These are phyloP conservation scores for Penicillium italicum DNA, from an alignment of 2,329 filamentous ascomycete genomes.

Conservation along the genomic window DNA sequence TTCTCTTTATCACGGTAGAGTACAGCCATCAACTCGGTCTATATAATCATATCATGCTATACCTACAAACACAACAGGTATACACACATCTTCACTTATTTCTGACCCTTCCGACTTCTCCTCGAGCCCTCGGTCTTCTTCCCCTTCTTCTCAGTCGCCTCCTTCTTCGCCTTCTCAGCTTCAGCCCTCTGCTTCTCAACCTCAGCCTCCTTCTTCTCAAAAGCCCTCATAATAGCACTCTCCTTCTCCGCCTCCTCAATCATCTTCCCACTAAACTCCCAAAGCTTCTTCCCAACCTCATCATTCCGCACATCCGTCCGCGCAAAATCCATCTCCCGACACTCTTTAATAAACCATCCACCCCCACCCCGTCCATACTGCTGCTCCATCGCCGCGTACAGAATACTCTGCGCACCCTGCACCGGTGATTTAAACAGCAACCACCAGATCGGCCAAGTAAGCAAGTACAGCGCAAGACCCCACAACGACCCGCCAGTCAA, in stretches of 20 bases:
- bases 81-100: conserved; percentile 18
- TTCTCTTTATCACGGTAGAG: not conserved
- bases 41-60: conserved; percentile 1
- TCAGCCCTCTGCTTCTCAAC: conserved; percentile 49
- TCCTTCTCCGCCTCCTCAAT: conserved; percentile 79
- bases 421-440: conserved; percentile 78
- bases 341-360: conserved; percentile 82
- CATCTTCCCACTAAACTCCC: conserved; percentile 82
- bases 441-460: conserved; percentile 80
- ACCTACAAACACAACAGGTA: not conserved
- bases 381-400: conserved; percentile 81
- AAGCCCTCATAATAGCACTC: conserved; percentile 60
- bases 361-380: conserved; percentile 62
- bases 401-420: conserved; percentile 80
- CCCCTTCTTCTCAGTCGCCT: conserved; percentile 25
- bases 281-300: conserved; percentile 74
- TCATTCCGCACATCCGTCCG: conserved; percentile 75
- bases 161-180: conserved; percentile 67
- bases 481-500: conserved; percentile 77
- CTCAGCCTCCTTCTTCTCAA: conserved; percentile 53
- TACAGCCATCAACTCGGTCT: not conserved
- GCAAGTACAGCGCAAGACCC: conserved; percentile 72
- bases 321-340: conserved; percentile 68
- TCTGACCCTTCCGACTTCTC: conserved; percentile 35
- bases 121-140: conserved; percentile 39